Percentiles rank a stretch among this genome's conserved stretches.
Conservation (phyloP, 169 alveolate species). For the Babesia ovata region DNA sequence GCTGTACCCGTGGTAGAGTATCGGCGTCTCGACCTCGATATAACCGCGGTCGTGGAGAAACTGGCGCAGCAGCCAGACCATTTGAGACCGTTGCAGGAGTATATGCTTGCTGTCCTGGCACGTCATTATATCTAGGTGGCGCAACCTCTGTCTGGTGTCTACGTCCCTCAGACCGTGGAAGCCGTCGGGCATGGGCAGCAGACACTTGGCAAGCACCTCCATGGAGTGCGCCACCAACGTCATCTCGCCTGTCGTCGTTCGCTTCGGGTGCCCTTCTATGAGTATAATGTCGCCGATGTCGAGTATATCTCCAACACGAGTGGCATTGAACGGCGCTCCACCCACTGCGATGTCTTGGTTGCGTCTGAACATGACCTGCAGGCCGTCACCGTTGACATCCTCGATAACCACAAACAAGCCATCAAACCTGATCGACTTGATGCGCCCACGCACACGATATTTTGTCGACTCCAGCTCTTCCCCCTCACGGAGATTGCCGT, state of each 20-base stretch:
- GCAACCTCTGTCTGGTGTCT: constrained; percentile 92
- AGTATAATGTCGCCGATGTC: constrained; percentile 76
- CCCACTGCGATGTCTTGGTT: constrained; percentile 13
- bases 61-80: constrained; percentile 81
- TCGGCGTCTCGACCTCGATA: constrained; percentile 99
- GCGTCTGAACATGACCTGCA: constrained; percentile 56
- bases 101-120: constrained; percentile 86
- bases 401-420: constrained; percentile 54
- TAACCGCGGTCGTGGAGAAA: constrained; percentile 91
- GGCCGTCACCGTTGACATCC: constrained; percentile 20
- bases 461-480: constrained; percentile 20
- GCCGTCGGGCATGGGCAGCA: constrained; percentile 95
- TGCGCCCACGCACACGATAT: constrained; percentile 46
- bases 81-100: constrained; percentile 78
- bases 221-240: constrained; percentile 90
- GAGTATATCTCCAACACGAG: constrained; percentile 38
- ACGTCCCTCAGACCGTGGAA: constrained; percentile 93
- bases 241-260: constrained; percentile 96
- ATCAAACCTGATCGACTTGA: constrained; percentile 43
- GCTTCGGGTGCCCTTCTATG: constrained; percentile 81
- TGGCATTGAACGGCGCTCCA: not conserved
- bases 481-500: constrained; percentile 23
- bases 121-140: constrained; percentile 95
- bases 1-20: constrained; percentile 89
- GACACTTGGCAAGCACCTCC: constrained; percentile 90